Conservation (phyloP, 1,139 yeast genomes). For the Yamadazyma jaroonii region DNA sequence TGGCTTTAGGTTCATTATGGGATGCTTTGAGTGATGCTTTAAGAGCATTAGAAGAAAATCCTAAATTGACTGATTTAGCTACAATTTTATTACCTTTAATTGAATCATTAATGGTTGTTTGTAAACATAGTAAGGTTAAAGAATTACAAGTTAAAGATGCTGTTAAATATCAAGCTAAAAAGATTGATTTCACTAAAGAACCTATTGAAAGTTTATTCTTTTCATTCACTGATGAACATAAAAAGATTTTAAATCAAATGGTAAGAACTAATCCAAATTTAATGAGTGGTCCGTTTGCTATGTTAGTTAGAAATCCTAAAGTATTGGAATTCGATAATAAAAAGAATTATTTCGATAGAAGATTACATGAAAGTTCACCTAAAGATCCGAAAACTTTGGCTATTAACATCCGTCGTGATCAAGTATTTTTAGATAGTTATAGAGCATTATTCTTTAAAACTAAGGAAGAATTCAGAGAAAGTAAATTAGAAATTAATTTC, state of each 20-base stretch:
- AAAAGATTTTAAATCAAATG: constrained; percentile 87
- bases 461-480: constrained; percentile 68
- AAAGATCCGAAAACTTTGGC: constrained; percentile 50
- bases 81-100: constrained; percentile 83
- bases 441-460: constrained; percentile 79
- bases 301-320: constrained; percentile 83
- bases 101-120: constrained; percentile 92
- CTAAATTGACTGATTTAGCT: constrained; percentile 59
- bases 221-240: constrained; percentile 87
- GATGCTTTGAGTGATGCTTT: constrained; percentile 79
- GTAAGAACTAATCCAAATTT: constrained; percentile 87
- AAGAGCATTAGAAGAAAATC: constrained; percentile 52
- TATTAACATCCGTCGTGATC: constrained; percentile 79
- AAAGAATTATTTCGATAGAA: constrained; percentile 77
- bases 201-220: constrained; percentile 80
- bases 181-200: constrained; percentile 66
- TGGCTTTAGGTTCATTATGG: constrained; percentile 83
- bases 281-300: constrained; percentile 95
- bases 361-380: constrained; percentile 47
- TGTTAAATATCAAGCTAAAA: constrained; percentile 55
- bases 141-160: constrained; percentile 62
- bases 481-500: constrained; percentile 76
- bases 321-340: constrained; percentile 95
- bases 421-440: constrained; percentile 89
- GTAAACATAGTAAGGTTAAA: constrained; percentile 78